Evolutionary conservation across 2,329 filamentous ascomycete genomes (phyloP), one percentile per base, ranked within the genome.

Genomic region (Ustilaginoidea virens): DNA sequence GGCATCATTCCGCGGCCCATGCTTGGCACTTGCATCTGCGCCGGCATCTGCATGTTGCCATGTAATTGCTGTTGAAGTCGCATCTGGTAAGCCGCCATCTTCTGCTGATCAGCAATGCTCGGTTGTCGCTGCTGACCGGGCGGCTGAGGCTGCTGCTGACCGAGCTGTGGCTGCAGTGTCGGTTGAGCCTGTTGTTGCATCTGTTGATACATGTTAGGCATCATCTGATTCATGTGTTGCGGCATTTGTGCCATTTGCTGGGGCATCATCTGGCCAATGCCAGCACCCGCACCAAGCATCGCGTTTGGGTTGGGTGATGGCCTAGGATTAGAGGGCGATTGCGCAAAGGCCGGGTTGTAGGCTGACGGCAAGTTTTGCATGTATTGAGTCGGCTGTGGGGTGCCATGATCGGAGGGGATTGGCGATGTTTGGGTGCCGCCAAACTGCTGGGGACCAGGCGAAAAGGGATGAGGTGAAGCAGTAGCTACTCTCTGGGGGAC

Each of bases 381-480:
- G 41, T 73, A 83, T n/a, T 67, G 63, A 38, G 66, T 74, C 23
- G 74, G 79, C 46, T 86, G 80, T 0, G 80, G 78, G 7, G 80
- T 85, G 32, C 73, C 66, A 41, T 82, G 77, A 36, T 90, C 80
- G 15, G 80, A 78, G 5, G 79, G 73, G 11, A 78, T 71, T 8
- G 82, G 80, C 3, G 82, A 90, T 34, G 76, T 67, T 45, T 86
- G 80, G 11, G 68, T 55, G 21, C 29, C 35, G 17, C 63, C 68
- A 43, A 82, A 80, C 45, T 80, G 78, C 41, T 79, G 76, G 18
- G 69, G 66, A 33, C 75, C 74, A 11, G 80, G 80, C 2, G 80
- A 86, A 50, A 92, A 93, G 1, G 83, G 82, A 52, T 90, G 87
- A 4, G 90, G 87, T 18, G 90, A 96, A 24, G 83, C 79, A 25